Base-by-base conservation (phyloP, 75 land plant species). In the Adiantum capillusveneris region DNA sequence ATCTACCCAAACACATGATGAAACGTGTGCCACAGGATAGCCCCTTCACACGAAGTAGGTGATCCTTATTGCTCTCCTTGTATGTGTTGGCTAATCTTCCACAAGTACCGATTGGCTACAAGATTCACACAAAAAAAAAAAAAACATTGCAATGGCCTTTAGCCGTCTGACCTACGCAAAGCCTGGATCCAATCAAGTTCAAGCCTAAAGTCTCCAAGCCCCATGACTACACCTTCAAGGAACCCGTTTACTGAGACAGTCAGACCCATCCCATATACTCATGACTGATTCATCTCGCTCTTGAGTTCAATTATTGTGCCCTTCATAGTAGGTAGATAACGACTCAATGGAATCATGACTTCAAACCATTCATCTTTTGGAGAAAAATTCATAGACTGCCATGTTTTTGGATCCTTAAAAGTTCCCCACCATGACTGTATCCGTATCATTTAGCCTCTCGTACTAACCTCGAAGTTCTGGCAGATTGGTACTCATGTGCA, bases 171-270 rank as follows among this genome's bases (percentile, higher is more conserved):
- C 50, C 50, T 46, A 6, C 50, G 37, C 56, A 89, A 19, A 52
- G 96, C 92, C 50, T 90, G 87, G 44, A 90, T 86, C 96, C 92
- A 90, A 59, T 90, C 96, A 59, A 90, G 60, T 50, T 86, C 92
- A 3, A 90, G 62, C 50, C 66, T 73, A 60, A 86, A 90, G 39
- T 76, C 84, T 13, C 96, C 92, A 19, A 82, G 80, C 14, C 96
- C 96, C 52, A 71, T 34, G 62, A 60, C 78, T 14, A 81, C 72
- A 21, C 79, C 92, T 36, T 77, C 88, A 13, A 70, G 62, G 36
- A 85, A 81, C 51, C 83, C 87, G 55, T 72, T 89, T 18, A 86
- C 91, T 65, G 85, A 76, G 1, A 83, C 74, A 26, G 87, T 78
- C 11, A 90, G 58, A 14, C 86, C 71, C 83, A 90, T 81, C 9